phyloP scores from a whole-genome alignment of 2,329 filamentous ascomycete species.

The Pseudopithomyces chartarum region DNA sequence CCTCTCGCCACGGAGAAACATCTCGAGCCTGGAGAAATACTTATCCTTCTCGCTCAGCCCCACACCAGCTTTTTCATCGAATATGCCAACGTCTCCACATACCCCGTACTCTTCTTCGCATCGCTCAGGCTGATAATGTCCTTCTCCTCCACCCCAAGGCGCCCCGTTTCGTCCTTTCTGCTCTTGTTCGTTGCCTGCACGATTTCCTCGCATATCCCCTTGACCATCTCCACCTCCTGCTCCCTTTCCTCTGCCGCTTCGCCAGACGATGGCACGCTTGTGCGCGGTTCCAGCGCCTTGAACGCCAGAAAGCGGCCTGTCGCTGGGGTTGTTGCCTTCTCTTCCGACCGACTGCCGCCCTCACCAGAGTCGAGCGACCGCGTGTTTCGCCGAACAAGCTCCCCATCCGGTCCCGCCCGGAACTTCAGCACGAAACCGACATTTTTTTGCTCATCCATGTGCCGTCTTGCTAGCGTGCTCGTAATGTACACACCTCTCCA shows the following conservation, averaged over 20 bases:
- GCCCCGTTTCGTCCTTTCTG: slow-evolving; percentile 46
- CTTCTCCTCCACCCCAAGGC: slow-evolving; percentile 55
- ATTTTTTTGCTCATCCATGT: slow-evolving; percentile 79
- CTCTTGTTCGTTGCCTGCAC: slow-evolving; percentile 65
- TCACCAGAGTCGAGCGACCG: slow-evolving; percentile 67
- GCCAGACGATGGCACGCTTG: slow-evolving; percentile 39
- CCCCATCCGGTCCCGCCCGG: slow-evolving; percentile 69
- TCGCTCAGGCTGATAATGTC: slow-evolving; percentile 85
- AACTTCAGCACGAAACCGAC: slow-evolving; percentile 84
- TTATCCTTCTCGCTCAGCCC: slow-evolving; percentile 55
- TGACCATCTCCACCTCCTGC: slow-evolving; percentile 61
- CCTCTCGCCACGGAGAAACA: not conserved
- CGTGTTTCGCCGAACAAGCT: slow-evolving; percentile 82
- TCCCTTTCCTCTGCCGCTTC: slow-evolving; percentile 34
- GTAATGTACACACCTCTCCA: slow-evolving; percentile 88
- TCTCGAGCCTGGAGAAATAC: too few relatives aligned
- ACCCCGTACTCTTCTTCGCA: slow-evolving; percentile 83
- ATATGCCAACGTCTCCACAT: slow-evolving; percentile 86
- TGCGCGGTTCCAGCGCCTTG: slow-evolving; percentile 59
- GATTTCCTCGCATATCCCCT: slow-evolving; percentile 75
- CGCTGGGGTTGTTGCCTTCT: slow-evolving; percentile 21
- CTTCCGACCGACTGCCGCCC: slow-evolving; percentile 29
- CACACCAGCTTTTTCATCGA: slow-evolving; percentile 93
- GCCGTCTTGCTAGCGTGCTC: slow-evolving; percentile 76
- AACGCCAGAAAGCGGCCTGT: slow-evolving; percentile 55